Evolutionary conservation across 2,329 filamentous ascomycete genomes (phyloP).

Genomic region (Colletotrichum salicis): DNA sequence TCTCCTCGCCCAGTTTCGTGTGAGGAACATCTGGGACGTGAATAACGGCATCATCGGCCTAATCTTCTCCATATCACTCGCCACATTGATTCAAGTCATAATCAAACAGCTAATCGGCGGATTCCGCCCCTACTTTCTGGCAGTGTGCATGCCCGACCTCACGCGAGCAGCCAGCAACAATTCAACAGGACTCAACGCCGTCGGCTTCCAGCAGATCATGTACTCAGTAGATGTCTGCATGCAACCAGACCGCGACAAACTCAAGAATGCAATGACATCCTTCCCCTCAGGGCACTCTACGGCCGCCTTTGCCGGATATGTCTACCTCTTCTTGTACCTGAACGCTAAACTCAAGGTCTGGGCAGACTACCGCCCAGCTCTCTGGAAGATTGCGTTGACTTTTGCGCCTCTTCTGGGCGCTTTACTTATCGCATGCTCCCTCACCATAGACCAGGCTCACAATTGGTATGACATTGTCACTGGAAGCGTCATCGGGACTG

Average conservation of each 20-base stretch:
- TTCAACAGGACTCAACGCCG: constrained; percentile 51
- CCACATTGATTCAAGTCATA: constrained; percentile 73
- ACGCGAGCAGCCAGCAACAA: constrained; percentile 53
- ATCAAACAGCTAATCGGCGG: constrained; percentile 75
- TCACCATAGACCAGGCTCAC: constrained; percentile 74
- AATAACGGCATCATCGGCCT: constrained; percentile 73
- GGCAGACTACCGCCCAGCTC: constrained; percentile 71
- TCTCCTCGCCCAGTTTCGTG: constrained; percentile 66
- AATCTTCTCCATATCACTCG: constrained; percentile 67
- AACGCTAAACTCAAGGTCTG: constrained; percentile 80
- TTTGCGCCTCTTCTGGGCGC: constrained; percentile 71
- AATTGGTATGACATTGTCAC: constrained; percentile 77
- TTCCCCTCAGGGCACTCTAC: constrained; percentile 77
- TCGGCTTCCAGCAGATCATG: constrained; percentile 70
- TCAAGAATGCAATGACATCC: constrained; percentile 71
- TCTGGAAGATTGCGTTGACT: constrained; percentile 73
- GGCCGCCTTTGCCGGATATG: constrained; percentile 70
- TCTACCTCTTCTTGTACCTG: constrained; percentile 74
- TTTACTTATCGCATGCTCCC: constrained; percentile 66
- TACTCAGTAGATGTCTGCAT: constrained; percentile 73
- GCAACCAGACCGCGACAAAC: constrained; percentile 58
- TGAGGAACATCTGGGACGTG: constrained; percentile 67
- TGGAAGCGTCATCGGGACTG: constrained; percentile 70
- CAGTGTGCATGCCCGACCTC: constrained; percentile 70
- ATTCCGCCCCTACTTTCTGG: constrained; percentile 71